These are phyloP conservation scores for Penicillium sp. DNA, from an alignment of 2,329 filamentous ascomycete species.

Conservation along the genomic window DNA sequence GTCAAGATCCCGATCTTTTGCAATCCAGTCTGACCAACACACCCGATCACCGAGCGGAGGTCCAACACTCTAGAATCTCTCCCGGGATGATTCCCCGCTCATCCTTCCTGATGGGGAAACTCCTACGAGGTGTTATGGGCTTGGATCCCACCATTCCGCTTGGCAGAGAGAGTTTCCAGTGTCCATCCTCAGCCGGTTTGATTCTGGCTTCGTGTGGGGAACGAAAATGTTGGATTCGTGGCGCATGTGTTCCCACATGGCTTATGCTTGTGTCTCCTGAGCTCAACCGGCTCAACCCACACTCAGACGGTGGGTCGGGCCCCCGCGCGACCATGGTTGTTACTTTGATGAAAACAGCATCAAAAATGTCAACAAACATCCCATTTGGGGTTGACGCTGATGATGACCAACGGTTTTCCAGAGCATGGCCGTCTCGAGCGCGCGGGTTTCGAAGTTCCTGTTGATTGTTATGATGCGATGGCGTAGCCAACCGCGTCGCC, in stretches of 20 bases:
- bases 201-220: background rate
- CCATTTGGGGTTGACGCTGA: background rate
- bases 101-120: constrained; percentile 15
- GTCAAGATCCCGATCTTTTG: background rate
- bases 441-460: background rate
- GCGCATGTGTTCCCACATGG: constrained; percentile 10
- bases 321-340: background rate
- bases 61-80: background rate
- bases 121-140: constrained; percentile 3
- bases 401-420: background rate
- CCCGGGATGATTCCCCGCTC: constrained; percentile 1
- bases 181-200: background rate
- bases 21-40: background rate
- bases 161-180: background rate
- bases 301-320: background rate
- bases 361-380: background rate
- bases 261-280: constrained; percentile 9
- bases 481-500: background rate
- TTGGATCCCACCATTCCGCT: background rate
- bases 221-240: background rate
- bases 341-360: background rate
- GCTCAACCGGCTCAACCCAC: background rate
- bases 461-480: background rate
- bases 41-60: background rate
- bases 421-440: background rate